Conservation (phyloP, 495 filamentous ascomycete genomes). For the Penicillium paxilli region DNA sequence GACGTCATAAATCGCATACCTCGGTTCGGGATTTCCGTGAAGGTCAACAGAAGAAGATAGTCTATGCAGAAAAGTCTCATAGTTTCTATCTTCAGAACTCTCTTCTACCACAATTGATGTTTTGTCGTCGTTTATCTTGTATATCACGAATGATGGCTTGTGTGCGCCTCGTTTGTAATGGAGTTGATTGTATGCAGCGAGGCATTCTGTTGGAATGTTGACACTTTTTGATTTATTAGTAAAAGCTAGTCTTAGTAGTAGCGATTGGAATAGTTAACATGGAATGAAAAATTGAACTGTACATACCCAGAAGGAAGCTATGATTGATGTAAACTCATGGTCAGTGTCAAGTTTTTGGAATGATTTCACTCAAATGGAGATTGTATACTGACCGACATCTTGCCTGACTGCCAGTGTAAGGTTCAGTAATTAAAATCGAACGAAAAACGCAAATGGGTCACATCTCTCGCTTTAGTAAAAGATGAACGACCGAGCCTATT, state of each 20-base stretch:
- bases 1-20: constrained; percentile 84
- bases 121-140: constrained; percentile 81
- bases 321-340: not conserved
- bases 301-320: not conserved
- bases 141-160: constrained; percentile 80
- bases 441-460: too few species aligned
- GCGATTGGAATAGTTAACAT: too few species aligned
- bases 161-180: constrained; percentile 61
- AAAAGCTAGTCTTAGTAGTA: too few species aligned
- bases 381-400: not conserved
- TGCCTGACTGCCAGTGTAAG: too few species aligned
- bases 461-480: too few species aligned
- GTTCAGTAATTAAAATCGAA: too few species aligned
- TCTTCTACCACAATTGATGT: constrained; percentile 74
- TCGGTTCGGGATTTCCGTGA: constrained; percentile 60
- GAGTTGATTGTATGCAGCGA: constrained; percentile 74
- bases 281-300: too few species aligned
- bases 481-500: too few species aligned
- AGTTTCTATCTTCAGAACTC: constrained; percentile 55
- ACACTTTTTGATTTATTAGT: constrained; percentile 54
- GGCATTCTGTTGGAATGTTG: constrained; percentile 66
- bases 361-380: not conserved
- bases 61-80: constrained; percentile 68
- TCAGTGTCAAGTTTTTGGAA: not conserved
- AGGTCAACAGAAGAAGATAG: constrained; percentile 62